A percentile compares a stretch with the other conserved stretches of the same genome.
Evolutionary conservation across 2,329 filamentous ascomycete genomes (phyloP).

Genomic region (Xylaria sp.): DNA sequence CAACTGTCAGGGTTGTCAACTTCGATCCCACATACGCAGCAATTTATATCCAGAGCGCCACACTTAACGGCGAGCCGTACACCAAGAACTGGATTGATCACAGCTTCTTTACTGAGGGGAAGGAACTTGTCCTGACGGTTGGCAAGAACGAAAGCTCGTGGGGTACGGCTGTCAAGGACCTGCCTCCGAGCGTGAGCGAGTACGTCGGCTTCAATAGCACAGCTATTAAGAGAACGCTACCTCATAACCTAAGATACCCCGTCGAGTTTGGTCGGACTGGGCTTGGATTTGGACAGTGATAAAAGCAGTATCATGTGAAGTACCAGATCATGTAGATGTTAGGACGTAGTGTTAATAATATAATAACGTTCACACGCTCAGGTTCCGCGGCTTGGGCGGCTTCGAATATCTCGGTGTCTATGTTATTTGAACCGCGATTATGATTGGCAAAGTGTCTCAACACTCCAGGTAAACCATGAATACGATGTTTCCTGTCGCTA

Average conservation of each 20-base stretch:
- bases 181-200: slow-evolving; percentile 67
- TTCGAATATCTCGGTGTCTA: background rate
- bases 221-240: slow-evolving; percentile 1
- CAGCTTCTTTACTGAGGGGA: slow-evolving; percentile 73
- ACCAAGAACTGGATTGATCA: slow-evolving; percentile 75
- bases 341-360: slow-evolving; percentile 20
- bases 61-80: slow-evolving; percentile 68
- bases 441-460: background rate
- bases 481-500: background rate
- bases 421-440: too few relatives aligned
- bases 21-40: slow-evolving; percentile 68
- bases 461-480: too few relatives aligned
- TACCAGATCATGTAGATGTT: slow-evolving; percentile 20
- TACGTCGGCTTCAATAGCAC: slow-evolving; percentile 50
- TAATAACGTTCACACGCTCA: slow-evolving; percentile 12
- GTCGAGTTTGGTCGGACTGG: slow-evolving; percentile 14
- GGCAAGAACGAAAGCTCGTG: slow-evolving; percentile 70
- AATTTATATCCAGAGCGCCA: slow-evolving; percentile 74
- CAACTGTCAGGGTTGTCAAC: slow-evolving; percentile 67
- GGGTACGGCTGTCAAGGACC: slow-evolving; percentile 68
- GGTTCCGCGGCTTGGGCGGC: background rate
- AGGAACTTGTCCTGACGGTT: slow-evolving; percentile 70
- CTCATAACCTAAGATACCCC: slow-evolving; percentile 23
- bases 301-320: background rate
- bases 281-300: slow-evolving; percentile 23